phyloP scores from a whole-genome alignment of 495 filamentous ascomycete genomes.

The Cercophora sp. region DNA sequence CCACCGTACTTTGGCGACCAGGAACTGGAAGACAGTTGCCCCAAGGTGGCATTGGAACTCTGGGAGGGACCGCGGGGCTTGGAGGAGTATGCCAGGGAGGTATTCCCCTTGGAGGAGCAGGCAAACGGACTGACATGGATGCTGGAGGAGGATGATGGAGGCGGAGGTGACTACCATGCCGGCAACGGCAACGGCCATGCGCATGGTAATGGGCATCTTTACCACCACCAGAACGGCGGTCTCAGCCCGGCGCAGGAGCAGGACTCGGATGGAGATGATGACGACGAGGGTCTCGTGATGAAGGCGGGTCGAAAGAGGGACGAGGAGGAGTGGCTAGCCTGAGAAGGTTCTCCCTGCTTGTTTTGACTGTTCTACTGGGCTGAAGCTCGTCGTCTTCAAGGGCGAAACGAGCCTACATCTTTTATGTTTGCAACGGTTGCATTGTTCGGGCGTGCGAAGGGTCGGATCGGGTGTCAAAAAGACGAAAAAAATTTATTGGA shows the following conservation, averaged over 20 bases:
- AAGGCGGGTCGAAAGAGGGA: conserved; percentile 43
- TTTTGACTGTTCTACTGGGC: not conserved
- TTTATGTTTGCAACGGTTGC: too few relatives aligned
- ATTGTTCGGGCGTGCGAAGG: not conserved
- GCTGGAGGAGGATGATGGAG: conserved; percentile 44
- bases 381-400: too few relatives aligned
- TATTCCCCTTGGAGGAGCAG: conserved; percentile 50
- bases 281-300: conserved; percentile 41
- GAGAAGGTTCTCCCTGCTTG: too few relatives aligned
- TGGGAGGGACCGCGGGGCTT: conserved; percentile 91
- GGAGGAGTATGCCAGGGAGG: conserved; percentile 93
- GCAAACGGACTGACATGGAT: conserved; percentile 94
- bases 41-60: conserved; percentile 67
- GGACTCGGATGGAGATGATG: conserved; percentile 15
- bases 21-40: conserved; percentile 56
- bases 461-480: not conserved
- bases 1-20: conserved; percentile 53
- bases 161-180: conserved; percentile 15
- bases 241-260: conserved; percentile 13
- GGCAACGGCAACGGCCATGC: conserved; percentile 16
- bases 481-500: not conserved
- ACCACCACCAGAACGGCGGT: conserved; percentile 13
- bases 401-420: too few relatives aligned
- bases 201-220: not conserved
- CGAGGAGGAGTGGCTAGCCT: conserved; percentile 50